phyloP scores from a whole-genome alignment of 2,329 filamentous ascomycete species.

The Lachnellula suecica region DNA sequence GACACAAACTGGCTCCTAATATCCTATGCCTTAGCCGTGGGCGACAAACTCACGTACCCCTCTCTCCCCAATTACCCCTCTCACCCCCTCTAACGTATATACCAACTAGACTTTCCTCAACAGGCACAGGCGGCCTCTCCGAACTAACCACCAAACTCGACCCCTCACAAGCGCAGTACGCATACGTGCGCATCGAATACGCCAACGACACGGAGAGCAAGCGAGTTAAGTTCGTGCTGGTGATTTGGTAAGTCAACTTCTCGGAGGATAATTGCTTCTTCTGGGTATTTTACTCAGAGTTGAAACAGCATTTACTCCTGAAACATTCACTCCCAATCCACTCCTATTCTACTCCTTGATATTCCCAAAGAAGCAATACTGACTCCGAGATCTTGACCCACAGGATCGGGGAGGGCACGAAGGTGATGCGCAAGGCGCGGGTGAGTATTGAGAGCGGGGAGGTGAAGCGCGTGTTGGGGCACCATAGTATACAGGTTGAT shows the following conservation, averaged over 20 bases:
- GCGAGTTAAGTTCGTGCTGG: slow-evolving; percentile 66
- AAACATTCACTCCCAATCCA: no score
- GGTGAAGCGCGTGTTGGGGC: slow-evolving; percentile 62
- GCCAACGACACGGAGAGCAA: slow-evolving; percentile 70
- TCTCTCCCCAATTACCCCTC: background rate
- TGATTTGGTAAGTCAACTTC: no score
- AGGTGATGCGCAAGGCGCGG: slow-evolving; percentile 69
- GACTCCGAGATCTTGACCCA: no score
- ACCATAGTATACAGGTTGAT: slow-evolving; percentile 65
- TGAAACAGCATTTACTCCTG: no score
- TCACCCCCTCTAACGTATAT: background rate
- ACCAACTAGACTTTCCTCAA: slow-evolving; percentile 45
- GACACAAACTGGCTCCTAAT: slow-evolving; percentile 66
- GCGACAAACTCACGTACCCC: slow-evolving; percentile 48
- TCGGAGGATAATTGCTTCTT: no score
- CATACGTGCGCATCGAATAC: slow-evolving; percentile 65
- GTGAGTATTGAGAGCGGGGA: slow-evolving; percentile 66
- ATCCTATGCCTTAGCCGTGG: slow-evolving; percentile 54
- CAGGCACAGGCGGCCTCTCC: slow-evolving; percentile 58
- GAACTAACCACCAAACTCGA: slow-evolving; percentile 59
- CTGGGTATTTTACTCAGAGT: no score
- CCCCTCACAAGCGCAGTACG: slow-evolving; percentile 50
- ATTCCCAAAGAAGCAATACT: no score
- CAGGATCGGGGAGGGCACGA: slow-evolving; percentile 64
- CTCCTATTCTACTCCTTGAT: no score